Conservation (phyloP, 495 filamentous ascomycete genomes). For the Trichoderma virens region DNA sequence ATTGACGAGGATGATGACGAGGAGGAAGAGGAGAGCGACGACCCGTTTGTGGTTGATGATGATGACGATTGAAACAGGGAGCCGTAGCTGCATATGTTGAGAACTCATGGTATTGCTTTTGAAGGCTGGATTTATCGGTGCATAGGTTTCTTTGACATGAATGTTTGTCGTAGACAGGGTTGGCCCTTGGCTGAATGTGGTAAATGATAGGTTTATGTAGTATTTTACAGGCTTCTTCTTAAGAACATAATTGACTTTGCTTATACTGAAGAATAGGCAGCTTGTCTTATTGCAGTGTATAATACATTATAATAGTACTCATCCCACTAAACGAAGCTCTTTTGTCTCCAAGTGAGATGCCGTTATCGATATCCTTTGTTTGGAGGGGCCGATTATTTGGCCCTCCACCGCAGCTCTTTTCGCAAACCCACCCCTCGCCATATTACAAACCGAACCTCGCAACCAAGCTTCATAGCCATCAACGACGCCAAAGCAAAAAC, state of each 20-base stretch:
- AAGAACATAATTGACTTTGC: neutral
- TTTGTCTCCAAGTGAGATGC: no score
- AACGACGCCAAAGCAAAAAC: neutral
- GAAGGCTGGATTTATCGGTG: neutral
- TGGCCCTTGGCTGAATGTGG: neutral
- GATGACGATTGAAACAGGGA: neutral
- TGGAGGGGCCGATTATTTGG: neutral
- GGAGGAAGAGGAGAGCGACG: conserved; percentile 23
- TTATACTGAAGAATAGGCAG: no score
- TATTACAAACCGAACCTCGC: neutral
- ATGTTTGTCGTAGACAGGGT: neutral
- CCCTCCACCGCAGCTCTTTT: neutral
- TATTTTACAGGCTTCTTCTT: neutral
- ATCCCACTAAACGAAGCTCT: no score
- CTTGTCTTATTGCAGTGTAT: no score
- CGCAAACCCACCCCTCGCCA: neutral
- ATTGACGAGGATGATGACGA: conserved; percentile 24
- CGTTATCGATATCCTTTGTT: neutral
- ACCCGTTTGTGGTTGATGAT: conserved; percentile 26
- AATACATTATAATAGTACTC: no score
- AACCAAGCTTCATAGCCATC: neutral
- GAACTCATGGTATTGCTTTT: neutral
- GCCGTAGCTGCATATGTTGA: neutral
- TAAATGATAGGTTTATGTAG: neutral
- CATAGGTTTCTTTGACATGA: neutral